A percentile compares a stretch with the other conserved stretches of the same genome.
phyloP scores from a whole-genome alignment of 371 early-diverging fungal species.

The Coemansia sp. region DNA sequence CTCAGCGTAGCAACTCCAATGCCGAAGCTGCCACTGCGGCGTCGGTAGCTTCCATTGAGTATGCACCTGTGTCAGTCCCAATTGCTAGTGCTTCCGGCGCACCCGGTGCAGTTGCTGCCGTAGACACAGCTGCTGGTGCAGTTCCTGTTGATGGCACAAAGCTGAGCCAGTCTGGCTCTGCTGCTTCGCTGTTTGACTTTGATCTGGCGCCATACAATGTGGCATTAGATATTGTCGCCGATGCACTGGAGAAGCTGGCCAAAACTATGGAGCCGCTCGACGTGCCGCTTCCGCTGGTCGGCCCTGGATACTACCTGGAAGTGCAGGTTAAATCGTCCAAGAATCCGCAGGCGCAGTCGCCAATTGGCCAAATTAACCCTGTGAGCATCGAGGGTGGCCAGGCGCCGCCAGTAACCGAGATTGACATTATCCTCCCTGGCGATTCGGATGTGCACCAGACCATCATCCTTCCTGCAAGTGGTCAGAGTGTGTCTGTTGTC shows the following conservation, averaged over 20 bases:
- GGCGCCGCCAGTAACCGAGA: conserved; percentile 36
- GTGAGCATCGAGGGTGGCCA: conserved; percentile 46
- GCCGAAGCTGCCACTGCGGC: background rate
- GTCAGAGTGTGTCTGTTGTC: background rate
- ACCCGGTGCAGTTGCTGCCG: background rate
- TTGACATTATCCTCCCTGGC: conserved; percentile 47
- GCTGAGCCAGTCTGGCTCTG: background rate
- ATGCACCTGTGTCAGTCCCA: background rate
- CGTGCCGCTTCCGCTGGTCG: conserved; percentile 43
- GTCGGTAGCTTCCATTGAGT: background rate
- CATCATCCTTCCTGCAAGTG: conserved; percentile 21
- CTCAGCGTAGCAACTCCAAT: conserved; percentile 12
- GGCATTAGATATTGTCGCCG: conserved; percentile 45
- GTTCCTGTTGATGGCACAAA: background rate
- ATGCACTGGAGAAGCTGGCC: conserved; percentile 44
- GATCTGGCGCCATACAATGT: conserved; percentile 45
- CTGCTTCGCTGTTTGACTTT: conserved; percentile 43
- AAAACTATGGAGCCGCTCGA: conserved; percentile 49
- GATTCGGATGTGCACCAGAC: conserved; percentile 40
- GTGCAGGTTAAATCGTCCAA: conserved; percentile 46
- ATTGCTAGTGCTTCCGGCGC: background rate
- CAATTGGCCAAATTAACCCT: conserved; percentile 24
- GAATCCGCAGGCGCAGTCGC: conserved; percentile 15
- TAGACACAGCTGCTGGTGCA: background rate
- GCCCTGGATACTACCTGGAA: conserved; percentile 46